Conservation (phyloP, 768 basidiomycete genomes). For the Leccinum obscurum region DNA sequence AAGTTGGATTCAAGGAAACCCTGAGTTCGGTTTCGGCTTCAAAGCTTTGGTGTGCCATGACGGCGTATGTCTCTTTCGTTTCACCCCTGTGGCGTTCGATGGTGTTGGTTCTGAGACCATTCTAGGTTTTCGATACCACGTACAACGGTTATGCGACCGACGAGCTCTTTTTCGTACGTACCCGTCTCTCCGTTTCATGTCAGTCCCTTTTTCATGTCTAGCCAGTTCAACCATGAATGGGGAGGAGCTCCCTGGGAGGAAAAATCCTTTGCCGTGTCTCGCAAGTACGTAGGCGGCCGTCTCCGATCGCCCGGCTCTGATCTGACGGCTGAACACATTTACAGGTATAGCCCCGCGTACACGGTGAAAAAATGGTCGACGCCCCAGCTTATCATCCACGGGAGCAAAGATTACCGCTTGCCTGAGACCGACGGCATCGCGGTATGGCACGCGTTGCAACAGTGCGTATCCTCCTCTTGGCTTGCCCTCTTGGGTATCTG, state of each 20-base stretch:
- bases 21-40: slow-evolving; percentile 84
- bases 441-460: slow-evolving; percentile 83
- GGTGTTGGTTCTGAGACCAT: background rate
- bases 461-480: slow-evolving; percentile 47
- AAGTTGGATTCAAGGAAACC: slow-evolving; percentile 96
- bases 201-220: slow-evolving; percentile 1
- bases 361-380: slow-evolving; percentile 85
- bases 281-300: slow-evolving; percentile 47
- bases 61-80: slow-evolving; percentile 52
- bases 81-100: background rate
- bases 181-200: background rate
- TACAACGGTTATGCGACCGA: slow-evolving; percentile 91
- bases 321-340: background rate
- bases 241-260: slow-evolving; percentile 78
- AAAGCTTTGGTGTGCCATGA: slow-evolving; percentile 93
- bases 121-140: slow-evolving; percentile 69
- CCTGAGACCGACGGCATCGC: slow-evolving; percentile 83
- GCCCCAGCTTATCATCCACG: slow-evolving; percentile 82
- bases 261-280: slow-evolving; percentile 50
- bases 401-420: slow-evolving; percentile 86
- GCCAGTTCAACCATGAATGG: slow-evolving; percentile 85
- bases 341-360: slow-evolving; percentile 75
- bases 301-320: background rate
- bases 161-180: slow-evolving; percentile 83
- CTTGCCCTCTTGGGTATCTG: background rate